Base-by-base conservation (phyloP, 192 early-diverging fungal genomes). In the Gigaspora rosea region DNA sequence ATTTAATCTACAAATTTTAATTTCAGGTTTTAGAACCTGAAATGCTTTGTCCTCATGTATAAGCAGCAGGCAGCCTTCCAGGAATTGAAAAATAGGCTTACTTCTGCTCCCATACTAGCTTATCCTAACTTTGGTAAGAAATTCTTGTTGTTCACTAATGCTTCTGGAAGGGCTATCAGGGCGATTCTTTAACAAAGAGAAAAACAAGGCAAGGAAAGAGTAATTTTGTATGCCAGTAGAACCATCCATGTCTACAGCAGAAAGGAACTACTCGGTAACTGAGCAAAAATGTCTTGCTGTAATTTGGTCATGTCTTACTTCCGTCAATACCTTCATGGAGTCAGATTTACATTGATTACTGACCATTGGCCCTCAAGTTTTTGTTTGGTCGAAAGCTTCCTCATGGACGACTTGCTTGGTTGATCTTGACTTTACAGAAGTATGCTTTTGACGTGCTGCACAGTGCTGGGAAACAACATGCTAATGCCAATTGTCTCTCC, bases 291-390 rank as follows among this genome's bases (percentile, higher is more conserved):
- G n/a, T n/a, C n/a, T n/a, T n/a, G 1, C 64, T 57, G 49, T 16
- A 48, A 46, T 63, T 68, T 68, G 16, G 33, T 9, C 47, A n/a
- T 80, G 8, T 41, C 71, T 7, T 70, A 80, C 33, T 80, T 78
- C 79, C 18, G 61, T 20, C 62, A 50, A 8, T 71, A 78, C 52
- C 8, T n/a, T n/a, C n/a, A n/a, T n/a, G n/a, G n/a, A n/a, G n/a
- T n/a, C n/a, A n/a, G n/a, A n/a, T n/a, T n/a, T n/a, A n/a, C n/a
- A n/a, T n/a, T n/a, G n/a, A n/a, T n/a, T n/a, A n/a, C n/a, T n/a
- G n/a, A n/a, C n/a, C n/a, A n/a, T n/a, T n/a, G n/a, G n/a, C n/a
- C 12, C 8, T 12, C 12, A 50, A 6, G 12, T n/a, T n/a, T n/a
- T n/a, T n/a, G n/a, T n/a, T n/a, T n/a, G n/a, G n/a, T n/a, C n/a